Evolutionary conservation across 768 basidiomycete species (phyloP).

Genomic region (Paxillus rubicundulus): DNA sequence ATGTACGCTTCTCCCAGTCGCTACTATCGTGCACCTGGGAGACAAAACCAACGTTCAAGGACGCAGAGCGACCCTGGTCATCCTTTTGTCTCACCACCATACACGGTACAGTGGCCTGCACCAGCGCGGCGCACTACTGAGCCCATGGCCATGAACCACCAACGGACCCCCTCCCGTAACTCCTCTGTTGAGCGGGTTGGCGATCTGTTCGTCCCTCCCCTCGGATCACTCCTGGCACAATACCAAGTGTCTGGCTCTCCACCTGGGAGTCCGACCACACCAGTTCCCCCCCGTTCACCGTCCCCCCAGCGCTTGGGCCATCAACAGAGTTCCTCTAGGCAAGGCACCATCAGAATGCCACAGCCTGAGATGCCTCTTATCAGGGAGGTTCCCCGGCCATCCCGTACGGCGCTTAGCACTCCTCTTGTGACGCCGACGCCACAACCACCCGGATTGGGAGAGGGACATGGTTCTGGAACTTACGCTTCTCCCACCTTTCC

Average conservation of each 20-base stretch:
- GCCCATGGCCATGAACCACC: slow-evolving; percentile 7
- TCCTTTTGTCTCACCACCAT: slow-evolving; percentile 18
- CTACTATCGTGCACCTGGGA: slow-evolving; percentile 7
- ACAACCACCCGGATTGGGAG: slow-evolving; percentile 15
- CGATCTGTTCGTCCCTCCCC: slow-evolving; percentile 11
- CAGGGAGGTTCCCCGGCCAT: slow-evolving; percentile 19
- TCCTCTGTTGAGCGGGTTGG: slow-evolving; percentile 20
- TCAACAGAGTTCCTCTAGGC: slow-evolving; percentile 18
- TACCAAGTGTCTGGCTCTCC: slow-evolving; percentile 6
- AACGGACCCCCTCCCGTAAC: slow-evolving; percentile 17
- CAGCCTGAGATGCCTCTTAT: slow-evolving; percentile 12
- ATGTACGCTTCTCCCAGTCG: slow-evolving; percentile 15
- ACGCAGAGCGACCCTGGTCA: slow-evolving; percentile 26
- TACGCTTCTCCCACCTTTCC: background rate
- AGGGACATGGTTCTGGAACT: slow-evolving; percentile 1
- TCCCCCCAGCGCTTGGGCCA: slow-evolving; percentile 17
- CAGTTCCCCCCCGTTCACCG: slow-evolving; percentile 15
- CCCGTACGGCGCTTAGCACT: slow-evolving; percentile 14
- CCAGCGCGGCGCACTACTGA: slow-evolving; percentile 24
- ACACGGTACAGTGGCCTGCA: slow-evolving; percentile 23
- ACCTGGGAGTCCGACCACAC: slow-evolving; percentile 7
- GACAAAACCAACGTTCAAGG: slow-evolving; percentile 13
- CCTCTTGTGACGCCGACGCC: slow-evolving; percentile 13
- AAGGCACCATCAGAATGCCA: slow-evolving; percentile 14
- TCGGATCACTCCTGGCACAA: slow-evolving; percentile 10